Evolutionary conservation across 306 rosid genomes (phyloP), one percentile per base, ranked within the genome.

Genomic region (Spatholobus suberectus): DNA sequence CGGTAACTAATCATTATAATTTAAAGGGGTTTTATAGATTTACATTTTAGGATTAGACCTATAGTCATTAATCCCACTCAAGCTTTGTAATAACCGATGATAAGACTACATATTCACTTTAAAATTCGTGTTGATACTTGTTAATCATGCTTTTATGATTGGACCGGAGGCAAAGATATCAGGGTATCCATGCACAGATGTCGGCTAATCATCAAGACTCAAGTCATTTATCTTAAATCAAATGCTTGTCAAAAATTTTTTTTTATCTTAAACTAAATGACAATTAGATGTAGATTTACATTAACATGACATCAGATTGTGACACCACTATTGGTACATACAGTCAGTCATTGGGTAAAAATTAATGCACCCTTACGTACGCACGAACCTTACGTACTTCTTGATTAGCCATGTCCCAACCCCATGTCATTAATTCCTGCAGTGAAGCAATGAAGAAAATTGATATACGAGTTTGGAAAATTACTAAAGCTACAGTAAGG

Each of bases 191-290:
- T 75, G 59, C 74, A 49, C 40, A 51, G 32, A 77, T 80, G 86
- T 83, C 82, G 82, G 84, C 76, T 73, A 77, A 70, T 65, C 26
- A 61, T 82, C 59, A 54, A 7, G 78, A 26, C 66, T 76, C 67
- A 6, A 17, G 73, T 66, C 54, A 49, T 49, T 69, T 35, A 71
- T 18, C 26, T 67, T 57, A 11, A 11, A 10, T 41, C 70, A 34
- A 29, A n/a, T n/a, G n/a, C n/a, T n/a, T n/a, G n/a, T n/a, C n/a
- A n/a, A n/a, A n/a, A n/a, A n/a, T n/a, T n/a, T n/a, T n/a, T n/a
- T n/a, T n/a, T n/a, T n/a, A n/a, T n/a, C n/a, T n/a, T n/a, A n/a
- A n/a, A n/a, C n/a, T n/a, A n/a, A 49, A 68, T 5, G 52, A 57
- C 41, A 44, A 10, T 4, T 76, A 18, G 46, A 68, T 55, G 21